Conservation (phyloP, 2,329 filamentous ascomycete species). For the Pseudogymnoascus destructans region DNA sequence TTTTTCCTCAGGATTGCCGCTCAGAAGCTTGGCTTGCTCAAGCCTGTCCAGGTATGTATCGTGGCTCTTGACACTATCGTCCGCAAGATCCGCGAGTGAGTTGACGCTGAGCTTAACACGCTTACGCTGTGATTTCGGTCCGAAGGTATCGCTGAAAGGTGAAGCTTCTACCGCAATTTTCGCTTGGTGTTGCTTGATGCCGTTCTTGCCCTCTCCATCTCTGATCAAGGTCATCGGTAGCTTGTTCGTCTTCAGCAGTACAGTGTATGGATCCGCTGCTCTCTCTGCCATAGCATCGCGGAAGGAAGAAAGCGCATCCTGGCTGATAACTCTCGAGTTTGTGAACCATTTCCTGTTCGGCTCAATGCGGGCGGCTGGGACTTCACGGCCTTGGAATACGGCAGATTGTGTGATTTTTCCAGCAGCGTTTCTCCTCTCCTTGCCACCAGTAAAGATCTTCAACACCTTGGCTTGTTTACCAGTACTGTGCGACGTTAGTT, state of each 20-base stretch:
- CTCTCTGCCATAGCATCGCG: constrained; percentile 85
- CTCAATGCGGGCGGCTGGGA: constrained; percentile 76
- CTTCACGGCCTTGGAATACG: constrained; percentile 68
- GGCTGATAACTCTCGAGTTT: constrained; percentile 79
- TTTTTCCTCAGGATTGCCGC: constrained; percentile 43
- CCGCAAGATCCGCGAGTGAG: constrained; percentile 69
- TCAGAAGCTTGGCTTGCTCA: constrained; percentile 66
- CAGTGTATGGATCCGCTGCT: constrained; percentile 79
- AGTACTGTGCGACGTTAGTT: constrained; percentile 28
- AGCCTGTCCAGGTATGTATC: constrained; percentile 68
- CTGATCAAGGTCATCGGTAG: constrained; percentile 88
- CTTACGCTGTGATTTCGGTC: constrained; percentile 86
- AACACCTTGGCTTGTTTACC: constrained; percentile 82
- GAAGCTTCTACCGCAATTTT: constrained; percentile 86
- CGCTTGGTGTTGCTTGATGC: constrained; percentile 80
- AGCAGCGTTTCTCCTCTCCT: constrained; percentile 64
- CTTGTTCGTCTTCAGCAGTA: constrained; percentile 94
- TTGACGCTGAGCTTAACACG: constrained; percentile 77
- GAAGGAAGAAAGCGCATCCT: constrained; percentile 77
- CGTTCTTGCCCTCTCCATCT: constrained; percentile 65
- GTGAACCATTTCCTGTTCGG: constrained; percentile 97
- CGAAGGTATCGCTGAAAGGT: constrained; percentile 81
- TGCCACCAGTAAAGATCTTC: constrained; percentile 84
- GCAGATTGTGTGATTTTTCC: constrained; percentile 80
- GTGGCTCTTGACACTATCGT: constrained; percentile 66